Conservation (phyloP, 495 filamentous ascomycete genomes). For the Trichocladium uniseriatum region DNA sequence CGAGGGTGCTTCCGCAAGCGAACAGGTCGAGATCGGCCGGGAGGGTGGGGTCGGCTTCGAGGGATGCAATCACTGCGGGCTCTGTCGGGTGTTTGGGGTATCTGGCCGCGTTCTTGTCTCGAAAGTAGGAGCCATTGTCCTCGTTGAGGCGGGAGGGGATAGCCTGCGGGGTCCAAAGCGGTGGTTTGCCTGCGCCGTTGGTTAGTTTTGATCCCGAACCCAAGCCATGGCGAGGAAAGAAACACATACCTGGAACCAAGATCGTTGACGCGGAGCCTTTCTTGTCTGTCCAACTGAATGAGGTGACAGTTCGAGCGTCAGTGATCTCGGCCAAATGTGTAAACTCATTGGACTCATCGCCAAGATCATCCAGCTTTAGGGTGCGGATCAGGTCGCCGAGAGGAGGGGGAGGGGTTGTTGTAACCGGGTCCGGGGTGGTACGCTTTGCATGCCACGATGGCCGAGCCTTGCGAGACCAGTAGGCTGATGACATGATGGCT, state of each 20-base stretch:
- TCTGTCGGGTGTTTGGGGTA: conserved; percentile 49
- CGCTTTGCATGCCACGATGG: too few species aligned
- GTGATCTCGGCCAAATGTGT: background rate
- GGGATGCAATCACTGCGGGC: conserved; percentile 40
- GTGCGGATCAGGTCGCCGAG: conserved; percentile 21
- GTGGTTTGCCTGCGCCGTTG: conserved; percentile 41
- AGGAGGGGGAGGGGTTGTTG: background rate
- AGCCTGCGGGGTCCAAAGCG: conserved; percentile 46
- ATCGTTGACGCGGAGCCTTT: conserved; percentile 1
- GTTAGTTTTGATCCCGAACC: too few species aligned
- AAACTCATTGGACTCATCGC: background rate
- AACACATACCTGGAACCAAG: conserved; percentile 19
- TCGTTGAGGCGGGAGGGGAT: conserved; percentile 30
- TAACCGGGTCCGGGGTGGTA: background rate
- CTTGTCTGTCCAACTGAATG: conserved; percentile 21
- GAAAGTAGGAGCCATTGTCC: conserved; percentile 47
- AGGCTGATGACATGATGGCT: too few species aligned
- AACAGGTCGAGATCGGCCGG: conserved; percentile 46
- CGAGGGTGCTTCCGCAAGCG: conserved; percentile 53
- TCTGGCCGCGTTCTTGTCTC: conserved; percentile 54
- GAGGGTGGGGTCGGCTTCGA: conserved; percentile 18
- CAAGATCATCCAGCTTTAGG: conserved; percentile 2
- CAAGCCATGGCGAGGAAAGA: too few species aligned
- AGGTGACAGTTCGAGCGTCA: conserved; percentile 1
- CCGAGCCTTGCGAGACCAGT: too few species aligned